A percentile compares a stretch with the other conserved stretches of the same genome.
These are phyloP conservation scores for Elongisporangium prolatum DNA, from an alignment of 352 stramenopile species.

Conservation along the genomic window DNA sequence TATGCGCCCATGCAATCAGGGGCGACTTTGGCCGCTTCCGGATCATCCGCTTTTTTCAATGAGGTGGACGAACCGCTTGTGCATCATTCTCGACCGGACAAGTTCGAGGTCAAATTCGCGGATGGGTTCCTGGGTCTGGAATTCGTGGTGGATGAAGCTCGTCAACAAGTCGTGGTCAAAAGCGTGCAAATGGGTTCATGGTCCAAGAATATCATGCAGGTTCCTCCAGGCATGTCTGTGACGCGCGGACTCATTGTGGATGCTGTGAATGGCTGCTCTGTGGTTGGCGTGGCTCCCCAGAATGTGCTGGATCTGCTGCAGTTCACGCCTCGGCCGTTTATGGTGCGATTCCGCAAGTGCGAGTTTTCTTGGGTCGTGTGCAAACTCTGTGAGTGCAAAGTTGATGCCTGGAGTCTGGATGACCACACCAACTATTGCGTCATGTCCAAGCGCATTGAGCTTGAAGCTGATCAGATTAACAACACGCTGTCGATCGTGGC, in stretches of 20 bases:
- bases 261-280: slow-evolving; percentile 46
- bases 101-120: slow-evolving; percentile 69
- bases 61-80: slow-evolving; percentile 14
- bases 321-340: slow-evolving; percentile 51
- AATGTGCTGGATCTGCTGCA: slow-evolving; percentile 67
- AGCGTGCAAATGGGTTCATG: slow-evolving; percentile 35
- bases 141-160: slow-evolving; percentile 50
- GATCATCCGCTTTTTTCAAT: slow-evolving; percentile 5
- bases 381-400: slow-evolving; percentile 75
- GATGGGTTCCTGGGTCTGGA: slow-evolving; percentile 71
- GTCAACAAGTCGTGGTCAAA: slow-evolving; percentile 60
- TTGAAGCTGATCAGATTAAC: slow-evolving; percentile 80
- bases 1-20: background rate
- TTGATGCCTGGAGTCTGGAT: slow-evolving; percentile 57
- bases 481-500: slow-evolving; percentile 47
- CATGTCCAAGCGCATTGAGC: slow-evolving; percentile 67
- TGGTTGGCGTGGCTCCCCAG: slow-evolving; percentile 24
- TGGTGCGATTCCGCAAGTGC: slow-evolving; percentile 49
- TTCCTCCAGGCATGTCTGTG: slow-evolving; percentile 34
- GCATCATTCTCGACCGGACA: slow-evolving; percentile 20
- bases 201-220: slow-evolving; percentile 30
- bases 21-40: background rate
- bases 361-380: slow-evolving; percentile 53
- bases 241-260: slow-evolving; percentile 57
- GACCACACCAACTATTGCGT: slow-evolving; percentile 82